These are phyloP conservation scores for Apophysomyces trapeziformis DNA, from an alignment of 371 early-diverging fungal species.

Conservation along the genomic window DNA sequence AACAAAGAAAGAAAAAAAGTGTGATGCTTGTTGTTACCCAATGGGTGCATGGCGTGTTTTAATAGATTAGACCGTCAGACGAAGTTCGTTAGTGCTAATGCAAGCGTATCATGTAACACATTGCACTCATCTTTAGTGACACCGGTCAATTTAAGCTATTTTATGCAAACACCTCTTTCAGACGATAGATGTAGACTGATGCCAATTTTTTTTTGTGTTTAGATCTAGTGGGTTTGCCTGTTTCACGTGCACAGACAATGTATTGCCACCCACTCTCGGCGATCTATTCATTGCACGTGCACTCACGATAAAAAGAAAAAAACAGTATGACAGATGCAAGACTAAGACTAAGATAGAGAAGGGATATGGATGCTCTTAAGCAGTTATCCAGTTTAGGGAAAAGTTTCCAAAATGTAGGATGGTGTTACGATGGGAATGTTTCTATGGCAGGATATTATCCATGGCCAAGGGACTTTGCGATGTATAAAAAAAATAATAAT, in stretches of 20 bases:
- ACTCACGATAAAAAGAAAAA: not conserved
- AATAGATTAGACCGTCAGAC: too few relatives aligned
- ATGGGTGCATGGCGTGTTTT: too few relatives aligned
- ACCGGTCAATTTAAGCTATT: too few relatives aligned
- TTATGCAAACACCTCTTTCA: too few relatives aligned
- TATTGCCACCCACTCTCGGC: not conserved
- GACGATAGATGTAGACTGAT: not conserved
- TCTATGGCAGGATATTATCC: not conserved
- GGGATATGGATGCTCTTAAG: not conserved
- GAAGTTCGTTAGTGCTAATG: too few relatives aligned
- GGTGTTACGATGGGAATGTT: not conserved
- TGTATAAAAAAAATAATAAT: too few relatives aligned
- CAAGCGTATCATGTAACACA: too few relatives aligned
- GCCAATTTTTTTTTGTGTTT: not conserved
- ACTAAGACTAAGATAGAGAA: not conserved
- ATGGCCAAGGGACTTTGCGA: too few relatives aligned
- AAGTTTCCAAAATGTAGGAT: constrained; percentile 11
- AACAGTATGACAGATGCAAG: not conserved
- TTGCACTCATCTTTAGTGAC: too few relatives aligned
- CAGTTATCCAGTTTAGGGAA: not conserved
- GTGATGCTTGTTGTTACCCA: too few relatives aligned
- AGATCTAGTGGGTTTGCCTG: not conserved
- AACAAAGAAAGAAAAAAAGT: too few relatives aligned
- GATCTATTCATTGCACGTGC: constrained; percentile 6
- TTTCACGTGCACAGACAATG: not conserved